Evolutionary conservation across 2,329 filamentous ascomycete genomes (phyloP).

Genomic region (Ploettnerulaceae sp.): DNA sequence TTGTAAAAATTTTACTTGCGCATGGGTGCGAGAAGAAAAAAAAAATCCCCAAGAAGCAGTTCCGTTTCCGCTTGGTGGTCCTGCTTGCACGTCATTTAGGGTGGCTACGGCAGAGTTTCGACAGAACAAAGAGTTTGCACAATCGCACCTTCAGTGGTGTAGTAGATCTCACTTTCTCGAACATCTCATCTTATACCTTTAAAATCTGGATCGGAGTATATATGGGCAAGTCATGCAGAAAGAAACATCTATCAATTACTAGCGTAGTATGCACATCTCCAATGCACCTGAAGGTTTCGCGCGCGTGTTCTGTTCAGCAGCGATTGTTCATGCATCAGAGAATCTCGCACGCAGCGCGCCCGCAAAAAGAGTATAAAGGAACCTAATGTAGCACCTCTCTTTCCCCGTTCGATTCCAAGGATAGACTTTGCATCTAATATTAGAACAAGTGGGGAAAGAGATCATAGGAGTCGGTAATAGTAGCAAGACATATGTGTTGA

Average conservation of each 20-base stretch:
- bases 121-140: too few relatives aligned
- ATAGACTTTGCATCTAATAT: neutral
- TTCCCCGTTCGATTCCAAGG: neutral
- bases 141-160: too few relatives aligned
- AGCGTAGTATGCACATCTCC: neutral
- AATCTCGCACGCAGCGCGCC: neutral
- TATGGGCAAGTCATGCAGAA: neutral
- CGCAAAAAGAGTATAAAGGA: conserved; percentile 10
- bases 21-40: neutral
- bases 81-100: neutral
- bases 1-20: too few relatives aligned
- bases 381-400: conserved; percentile 26
- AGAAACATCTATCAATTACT: conserved; percentile 28
- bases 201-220: too few relatives aligned
- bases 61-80: neutral
- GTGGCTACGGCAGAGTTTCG: too few relatives aligned
- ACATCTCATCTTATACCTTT: too few relatives aligned
- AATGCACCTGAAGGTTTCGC: conserved; percentile 3
- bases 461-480: conserved; percentile 2
- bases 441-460: neutral
- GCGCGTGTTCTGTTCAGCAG: neutral
- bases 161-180: too few relatives aligned
- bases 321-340: neutral
- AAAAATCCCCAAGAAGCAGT: too few relatives aligned
- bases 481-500: conserved; percentile 30